Percentiles rank a stretch among this genome's conserved stretches.
phyloP scores from a whole-genome alignment of 108 stramenopile genomes.

The Cylindrotheca closterium region DNA sequence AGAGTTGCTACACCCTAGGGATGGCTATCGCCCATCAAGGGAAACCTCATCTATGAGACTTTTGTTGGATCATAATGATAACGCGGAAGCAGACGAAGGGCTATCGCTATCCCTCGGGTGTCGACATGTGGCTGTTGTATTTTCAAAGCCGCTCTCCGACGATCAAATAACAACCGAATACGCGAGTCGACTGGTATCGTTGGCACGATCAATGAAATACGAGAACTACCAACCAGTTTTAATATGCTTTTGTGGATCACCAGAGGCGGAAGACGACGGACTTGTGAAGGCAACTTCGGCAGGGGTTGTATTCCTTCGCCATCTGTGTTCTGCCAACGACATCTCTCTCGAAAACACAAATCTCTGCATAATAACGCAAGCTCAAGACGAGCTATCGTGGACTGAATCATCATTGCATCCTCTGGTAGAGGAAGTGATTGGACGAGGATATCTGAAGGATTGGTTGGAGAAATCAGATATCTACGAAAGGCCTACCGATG shows the following conservation, averaged over 20 bases:
- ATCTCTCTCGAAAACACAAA: slow-evolving; percentile 44
- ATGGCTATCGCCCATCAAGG: slow-evolving; percentile 20
- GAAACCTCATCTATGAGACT: slow-evolving; percentile 28
- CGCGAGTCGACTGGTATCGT: slow-evolving; percentile 54
- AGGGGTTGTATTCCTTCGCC: slow-evolving; percentile 69
- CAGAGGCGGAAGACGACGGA: slow-evolving; percentile 10
- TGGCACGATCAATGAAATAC: slow-evolving; percentile 56
- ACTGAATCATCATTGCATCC: slow-evolving; percentile 11
- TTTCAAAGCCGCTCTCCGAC: slow-evolving; percentile 58
- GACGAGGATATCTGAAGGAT: slow-evolving; percentile 12
- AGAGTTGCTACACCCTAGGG: slow-evolving; percentile 20
- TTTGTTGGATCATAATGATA: slow-evolving; percentile 25
- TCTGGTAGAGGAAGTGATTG: slow-evolving; percentile 12
- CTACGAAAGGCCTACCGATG: slow-evolving; percentile 26
- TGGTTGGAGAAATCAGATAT: slow-evolving; percentile 24
- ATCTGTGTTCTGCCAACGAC: slow-evolving; percentile 57
- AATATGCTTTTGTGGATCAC: slow-evolving; percentile 63
- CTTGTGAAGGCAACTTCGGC: slow-evolving; percentile 47
- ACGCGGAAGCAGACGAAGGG: neutral
- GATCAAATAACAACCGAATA: slow-evolving; percentile 77
- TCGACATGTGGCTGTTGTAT: slow-evolving; percentile 55
- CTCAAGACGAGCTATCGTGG: slow-evolving; percentile 12
- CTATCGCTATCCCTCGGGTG: neutral
- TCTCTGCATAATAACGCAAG: slow-evolving; percentile 22
- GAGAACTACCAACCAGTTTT: slow-evolving; percentile 50